Evolutionary conservation across 495 filamentous ascomycete genomes (phyloP), one percentile per base, ranked within the genome.

Genomic region (Penicillium longicatenatum): DNA sequence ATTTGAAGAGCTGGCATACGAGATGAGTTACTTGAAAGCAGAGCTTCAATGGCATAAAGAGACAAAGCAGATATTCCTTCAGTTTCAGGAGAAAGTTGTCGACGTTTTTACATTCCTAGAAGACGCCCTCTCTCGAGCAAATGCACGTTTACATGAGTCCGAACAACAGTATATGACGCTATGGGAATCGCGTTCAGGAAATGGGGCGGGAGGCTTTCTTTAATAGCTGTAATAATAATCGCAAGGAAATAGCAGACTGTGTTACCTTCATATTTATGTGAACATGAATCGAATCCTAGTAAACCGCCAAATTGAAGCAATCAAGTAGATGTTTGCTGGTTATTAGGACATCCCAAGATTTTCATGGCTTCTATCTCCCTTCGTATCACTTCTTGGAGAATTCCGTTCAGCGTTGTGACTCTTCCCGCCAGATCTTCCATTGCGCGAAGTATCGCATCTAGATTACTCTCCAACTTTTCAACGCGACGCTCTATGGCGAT

Each of bases 31-130:
- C 50, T 39, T 64, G 10, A 57, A 39, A 42, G 61, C 57, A 17
- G 61, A 64, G 54, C 57, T 64, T 22, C 16, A 56, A 24, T 64
- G 45, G 57, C 30, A 64, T 45, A 60, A 64, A 48, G 57, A 64
- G 39, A 57, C 54, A 17, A 57, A 57, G 37, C 50, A 60, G 41
- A 57, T 60, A 30, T 39, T 64, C 24, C 46, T 64, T 5, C 14
- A 55, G 14, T 45, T 64, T 33, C 44, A 60, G 49, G 44, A 55
- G 33, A 50, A 31, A 0, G 50, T 58, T 12, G 50, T 58, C 39
- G 29, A 46, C 20, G 54, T 54, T 8, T 52, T 60, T 6, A 31
- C 35, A n/a, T 47, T 22, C n/a, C n/a, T 64, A 14, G 54, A 58
- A 39, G 61, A 64, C 17, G 17, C 57, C 16, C 46, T 64, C 11